Base-by-base conservation (phyloP, 805 yeast genomes). In the Saturnispora besseyi region DNA sequence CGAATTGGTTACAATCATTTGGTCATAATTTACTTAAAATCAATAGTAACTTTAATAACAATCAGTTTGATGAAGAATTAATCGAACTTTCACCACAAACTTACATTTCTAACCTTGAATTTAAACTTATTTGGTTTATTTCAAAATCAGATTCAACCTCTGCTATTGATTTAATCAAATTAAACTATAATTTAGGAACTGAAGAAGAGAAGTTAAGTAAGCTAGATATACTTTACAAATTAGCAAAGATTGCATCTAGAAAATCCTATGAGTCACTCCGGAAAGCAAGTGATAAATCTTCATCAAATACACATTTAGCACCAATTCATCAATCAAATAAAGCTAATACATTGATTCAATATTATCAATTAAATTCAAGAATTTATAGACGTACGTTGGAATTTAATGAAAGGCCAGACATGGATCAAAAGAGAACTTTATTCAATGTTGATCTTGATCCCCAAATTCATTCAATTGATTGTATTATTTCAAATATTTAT, bases 11-110 rank as follows among this genome's bases (percentile, higher is more conserved):
- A 15, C 24, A 24, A 22, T 26, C 50, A 10, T 24, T 47, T 24
- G 50, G 50, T 5, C 45, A 41, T 38, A 41, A 31, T 11, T 69
- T 71, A 45, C 61, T 81, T 33, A 76, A 71, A 55, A 61, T 82
- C 48, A 66, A 69, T 6, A 85, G 80, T 48, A 69, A 69, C 11
- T 77, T 81, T 55, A 83, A 81, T 56, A 73, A 75, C 7, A 82
- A 79, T 51, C 65, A 75, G 18, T 73, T 81, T 52, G 88, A 82
- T 57, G 80, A 80, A 57, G 88, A 82, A 55, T 64, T 82, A 12
- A 65, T 79, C 26, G 75, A 74, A 13, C 54, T 72, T 22, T 66
- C 68, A 1, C 77, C 75, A 13, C 63, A 67, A 1, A 31, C 37
- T 15, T 62, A 70, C 43, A 65, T 79, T 46, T 69, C 70, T 50